A percentile compares a stretch with the other conserved stretches of the same genome.
Evolutionary conservation across 139 green algal species (phyloP).

Genomic region (Chlorella sp.): DNA sequence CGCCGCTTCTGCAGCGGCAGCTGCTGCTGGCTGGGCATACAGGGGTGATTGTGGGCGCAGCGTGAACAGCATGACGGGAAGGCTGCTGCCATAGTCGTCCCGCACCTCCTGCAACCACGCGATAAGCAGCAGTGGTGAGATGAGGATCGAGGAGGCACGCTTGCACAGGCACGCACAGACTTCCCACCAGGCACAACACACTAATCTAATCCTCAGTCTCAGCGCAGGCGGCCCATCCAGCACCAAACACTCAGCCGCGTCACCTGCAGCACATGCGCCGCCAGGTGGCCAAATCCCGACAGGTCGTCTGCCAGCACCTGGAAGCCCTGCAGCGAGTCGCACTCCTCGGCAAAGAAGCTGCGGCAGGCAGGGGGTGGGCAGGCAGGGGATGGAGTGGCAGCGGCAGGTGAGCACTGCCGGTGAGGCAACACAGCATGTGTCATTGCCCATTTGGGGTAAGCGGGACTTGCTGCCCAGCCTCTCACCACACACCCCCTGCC

Average conservation of each 20-base stretch:
- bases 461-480: too few relatives aligned
- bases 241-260: neutral
- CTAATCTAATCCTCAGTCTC: too few relatives aligned
- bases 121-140: neutral
- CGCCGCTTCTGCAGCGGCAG: neutral
- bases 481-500: neutral
- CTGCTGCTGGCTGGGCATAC: neutral
- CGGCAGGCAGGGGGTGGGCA: too few relatives aligned
- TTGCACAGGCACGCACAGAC: too few relatives aligned
- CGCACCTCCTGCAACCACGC: constrained; percentile 42
- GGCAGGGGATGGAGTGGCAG: neutral
- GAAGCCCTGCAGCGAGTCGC: constrained; percentile 71
- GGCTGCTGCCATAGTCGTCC: constrained; percentile 56
- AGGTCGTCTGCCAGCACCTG: constrained; percentile 74
- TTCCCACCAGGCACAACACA: too few relatives aligned
- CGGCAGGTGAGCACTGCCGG: neutral
- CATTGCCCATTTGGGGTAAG: too few relatives aligned
- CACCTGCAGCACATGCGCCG: constrained; percentile 50
- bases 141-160: too few relatives aligned
- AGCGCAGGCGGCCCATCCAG: too few relatives aligned
- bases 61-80: constrained; percentile 59
- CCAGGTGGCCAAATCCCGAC: constrained; percentile 61
- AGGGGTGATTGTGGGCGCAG: constrained; percentile 31
- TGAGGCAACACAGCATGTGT: neutral
- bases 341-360: constrained; percentile 64